Conservation (phyloP, 176 grass and related monocot genomes). For the Aegilops bicornis region DNA sequence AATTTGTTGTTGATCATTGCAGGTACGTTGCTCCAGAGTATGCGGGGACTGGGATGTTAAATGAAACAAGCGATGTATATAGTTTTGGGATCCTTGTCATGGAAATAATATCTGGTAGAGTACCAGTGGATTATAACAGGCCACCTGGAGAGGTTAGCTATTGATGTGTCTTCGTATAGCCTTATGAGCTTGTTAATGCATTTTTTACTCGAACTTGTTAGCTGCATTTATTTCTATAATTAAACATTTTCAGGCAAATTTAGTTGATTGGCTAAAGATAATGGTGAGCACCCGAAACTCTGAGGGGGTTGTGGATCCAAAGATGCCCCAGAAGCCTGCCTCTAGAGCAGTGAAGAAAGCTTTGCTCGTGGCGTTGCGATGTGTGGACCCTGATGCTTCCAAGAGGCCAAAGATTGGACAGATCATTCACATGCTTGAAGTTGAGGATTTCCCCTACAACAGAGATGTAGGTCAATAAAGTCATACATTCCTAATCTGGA, state of each 20-base stretch:
- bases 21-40: constrained; percentile 99
- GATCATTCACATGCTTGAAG: constrained; percentile 98
- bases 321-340: constrained; percentile 68
- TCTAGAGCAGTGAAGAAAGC: constrained; percentile 84
- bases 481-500: not conserved
- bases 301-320: constrained; percentile 83
- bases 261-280: constrained; percentile 92
- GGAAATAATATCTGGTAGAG: constrained; percentile 88
- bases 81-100: constrained; percentile 98
- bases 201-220: too few relatives aligned
- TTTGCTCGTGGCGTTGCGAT: constrained; percentile 81
- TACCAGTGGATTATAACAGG: constrained; percentile 88
- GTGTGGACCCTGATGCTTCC: constrained; percentile 87
- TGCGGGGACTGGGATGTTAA: constrained; percentile 94
- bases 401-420: constrained; percentile 92
- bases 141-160: constrained; percentile 77
- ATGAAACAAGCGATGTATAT: constrained; percentile 95
- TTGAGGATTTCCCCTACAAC: constrained; percentile 90
- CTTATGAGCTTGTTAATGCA: not conserved
- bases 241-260: constrained; percentile 63
- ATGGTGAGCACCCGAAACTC: constrained; percentile 90
- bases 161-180: not conserved
- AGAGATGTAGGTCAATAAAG: constrained; percentile 55
- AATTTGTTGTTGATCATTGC: constrained; percentile 14
- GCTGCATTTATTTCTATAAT: not conserved